These are phyloP conservation scores for Fusarium chlamydosporum DNA, from an alignment of 2,329 filamentous ascomycete species.

Conservation along the genomic window DNA sequence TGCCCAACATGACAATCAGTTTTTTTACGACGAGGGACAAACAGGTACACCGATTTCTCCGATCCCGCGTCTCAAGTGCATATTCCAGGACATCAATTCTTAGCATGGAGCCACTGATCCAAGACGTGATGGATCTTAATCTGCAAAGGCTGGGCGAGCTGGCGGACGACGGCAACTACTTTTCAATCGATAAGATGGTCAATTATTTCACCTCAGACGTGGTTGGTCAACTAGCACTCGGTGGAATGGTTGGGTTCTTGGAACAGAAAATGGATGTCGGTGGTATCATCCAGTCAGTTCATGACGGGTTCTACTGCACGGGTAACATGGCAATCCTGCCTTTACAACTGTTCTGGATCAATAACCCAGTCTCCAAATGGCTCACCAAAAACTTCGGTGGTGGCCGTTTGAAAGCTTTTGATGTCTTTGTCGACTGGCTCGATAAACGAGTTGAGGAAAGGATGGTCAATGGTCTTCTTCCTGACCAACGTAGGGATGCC, in stretches of 20 bases:
- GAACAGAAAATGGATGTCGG: constrained; percentile 23
- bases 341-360: constrained; percentile 31
- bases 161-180: background rate
- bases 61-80: constrained; percentile 20
- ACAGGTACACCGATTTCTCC: constrained; percentile 22
- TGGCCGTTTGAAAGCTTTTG: constrained; percentile 21
- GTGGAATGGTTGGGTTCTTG: constrained; percentile 30
- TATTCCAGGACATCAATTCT: constrained; percentile 35
- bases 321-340: constrained; percentile 32
- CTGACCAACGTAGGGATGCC: constrained; percentile 11
- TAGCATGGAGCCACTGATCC: constrained; percentile 18
- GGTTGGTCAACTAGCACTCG: constrained; percentile 22
- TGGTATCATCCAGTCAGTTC: constrained; percentile 31
- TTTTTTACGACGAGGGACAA: constrained; percentile 25
- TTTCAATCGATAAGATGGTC: constrained; percentile 14
- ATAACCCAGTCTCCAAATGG: constrained; percentile 23
- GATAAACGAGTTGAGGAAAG: constrained; percentile 19
- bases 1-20: constrained; percentile 30
- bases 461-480: constrained; percentile 6
- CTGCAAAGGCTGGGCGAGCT: constrained; percentile 10
- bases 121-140: constrained; percentile 29
- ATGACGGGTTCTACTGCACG: constrained; percentile 35
- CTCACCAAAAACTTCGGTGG: constrained; percentile 4
- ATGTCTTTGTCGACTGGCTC: constrained; percentile 26
- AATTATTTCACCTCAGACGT: constrained; percentile 32